Conservation (phyloP, 305 asterid species). For the Fraxinus velutina region DNA sequence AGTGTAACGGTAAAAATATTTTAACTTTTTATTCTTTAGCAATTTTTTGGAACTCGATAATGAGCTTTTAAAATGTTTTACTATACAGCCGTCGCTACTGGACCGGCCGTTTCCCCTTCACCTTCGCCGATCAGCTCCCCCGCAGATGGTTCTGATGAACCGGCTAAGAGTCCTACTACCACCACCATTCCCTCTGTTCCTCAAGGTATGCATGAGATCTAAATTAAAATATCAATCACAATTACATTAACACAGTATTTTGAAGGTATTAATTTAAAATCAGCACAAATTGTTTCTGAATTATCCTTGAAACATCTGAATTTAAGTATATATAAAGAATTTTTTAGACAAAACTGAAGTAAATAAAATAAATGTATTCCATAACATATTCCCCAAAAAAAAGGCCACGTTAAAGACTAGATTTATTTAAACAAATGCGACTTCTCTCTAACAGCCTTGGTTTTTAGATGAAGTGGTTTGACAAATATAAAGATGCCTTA, state of each 20-base stretch:
- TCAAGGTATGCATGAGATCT: conserved; percentile 29
- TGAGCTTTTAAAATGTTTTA: not conserved
- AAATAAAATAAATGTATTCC: not conserved
- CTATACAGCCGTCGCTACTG: conserved; percentile 13
- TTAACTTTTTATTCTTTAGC: not conserved
- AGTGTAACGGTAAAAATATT: conserved; percentile 28
- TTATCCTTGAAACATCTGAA: not conserved
- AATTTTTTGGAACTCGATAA: not conserved
- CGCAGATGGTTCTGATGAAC: conserved; percentile 25
- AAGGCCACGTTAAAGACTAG: not conserved
- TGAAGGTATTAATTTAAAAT: not conserved
- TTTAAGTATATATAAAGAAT: not conserved
- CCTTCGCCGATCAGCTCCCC: conserved; percentile 30
- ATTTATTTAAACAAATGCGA: not conserved
- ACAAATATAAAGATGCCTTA: not conserved
- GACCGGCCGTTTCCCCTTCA: conserved; percentile 30
- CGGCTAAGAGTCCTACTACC: conserved; percentile 28
- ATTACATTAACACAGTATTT: not conserved
- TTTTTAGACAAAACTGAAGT: not conserved
- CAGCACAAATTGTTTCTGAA: not conserved
- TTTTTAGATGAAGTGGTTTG: not conserved
- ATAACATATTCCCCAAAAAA: not conserved
- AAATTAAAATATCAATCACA: not conserved
- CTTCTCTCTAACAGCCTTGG: not conserved
- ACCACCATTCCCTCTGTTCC: conserved; percentile 23